phyloP scores from a whole-genome alignment of 495 filamentous ascomycete species.

The Xylaria curta region DNA sequence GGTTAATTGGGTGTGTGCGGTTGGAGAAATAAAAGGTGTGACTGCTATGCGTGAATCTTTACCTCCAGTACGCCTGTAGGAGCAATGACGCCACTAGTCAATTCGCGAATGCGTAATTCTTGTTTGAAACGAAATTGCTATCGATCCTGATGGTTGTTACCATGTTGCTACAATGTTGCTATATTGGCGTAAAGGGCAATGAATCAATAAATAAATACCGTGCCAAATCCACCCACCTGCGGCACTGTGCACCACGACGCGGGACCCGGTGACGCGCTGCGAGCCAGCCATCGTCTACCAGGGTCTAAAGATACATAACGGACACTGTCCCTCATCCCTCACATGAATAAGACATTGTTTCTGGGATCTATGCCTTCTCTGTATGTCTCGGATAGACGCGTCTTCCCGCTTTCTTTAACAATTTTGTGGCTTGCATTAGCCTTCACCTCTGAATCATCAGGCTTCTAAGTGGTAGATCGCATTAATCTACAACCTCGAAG shows the following conservation, averaged over 20 bases:
- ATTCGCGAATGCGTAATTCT: background rate
- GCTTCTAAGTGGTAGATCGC: background rate
- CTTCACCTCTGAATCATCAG: background rate
- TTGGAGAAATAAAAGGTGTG: background rate
- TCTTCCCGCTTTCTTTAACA: constrained; percentile 1
- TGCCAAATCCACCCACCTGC: background rate
- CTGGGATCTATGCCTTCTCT: background rate
- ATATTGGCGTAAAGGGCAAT: constrained; percentile 8
- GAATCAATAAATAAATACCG: constrained; percentile 27
- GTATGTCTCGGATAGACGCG: constrained; percentile 7
- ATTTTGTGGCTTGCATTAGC: background rate
- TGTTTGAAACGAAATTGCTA: constrained; percentile 7
- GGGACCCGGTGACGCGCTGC: constrained; percentile 26
- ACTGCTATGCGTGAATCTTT: background rate
- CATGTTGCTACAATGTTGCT: constrained; percentile 6
- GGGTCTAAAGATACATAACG: constrained; percentile 19
- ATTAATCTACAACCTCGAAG: background rate
- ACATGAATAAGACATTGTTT: constrained; percentile 3
- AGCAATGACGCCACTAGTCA: background rate
- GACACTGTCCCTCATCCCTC: constrained; percentile 13
- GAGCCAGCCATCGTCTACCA: constrained; percentile 13
- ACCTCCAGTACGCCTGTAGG: background rate
- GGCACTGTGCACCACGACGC: constrained; percentile 27
- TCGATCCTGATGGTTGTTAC: background rate
- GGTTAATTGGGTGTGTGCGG: background rate